A percentile compares a stretch with the other conserved stretches of the same genome.
These are phyloP conservation scores for Corylus avellana DNA, from an alignment of 306 rosid species.

Conservation along the genomic window DNA sequence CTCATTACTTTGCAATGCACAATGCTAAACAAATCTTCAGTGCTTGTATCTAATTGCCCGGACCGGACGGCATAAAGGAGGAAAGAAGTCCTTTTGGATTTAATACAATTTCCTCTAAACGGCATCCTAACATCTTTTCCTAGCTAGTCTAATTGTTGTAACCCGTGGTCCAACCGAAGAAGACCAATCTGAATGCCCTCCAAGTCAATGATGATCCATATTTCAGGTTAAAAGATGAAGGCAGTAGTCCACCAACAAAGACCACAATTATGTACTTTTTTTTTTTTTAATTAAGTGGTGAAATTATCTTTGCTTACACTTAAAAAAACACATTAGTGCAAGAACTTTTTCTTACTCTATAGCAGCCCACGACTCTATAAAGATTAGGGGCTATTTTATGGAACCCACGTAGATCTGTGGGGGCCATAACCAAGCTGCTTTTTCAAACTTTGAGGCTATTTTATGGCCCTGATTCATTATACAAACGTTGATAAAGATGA, in stretches of 20 bases:
- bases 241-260: conserved; percentile 36
- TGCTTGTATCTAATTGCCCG: conserved; percentile 12
- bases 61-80: not conserved
- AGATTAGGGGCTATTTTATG: conserved; percentile 27
- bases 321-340: not conserved
- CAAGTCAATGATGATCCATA: conserved; percentile 17
- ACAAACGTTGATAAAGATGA: conserved; percentile 34
- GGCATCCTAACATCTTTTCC: conserved; percentile 9
- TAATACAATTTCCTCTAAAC: not conserved
- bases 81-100: not conserved
- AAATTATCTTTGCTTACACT: conserved; percentile 25
- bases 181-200: conserved; percentile 24
- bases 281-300: conserved; percentile 29
- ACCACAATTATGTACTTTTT: conserved; percentile 36
- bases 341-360: conserved; percentile 13
- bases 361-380: conserved; percentile 22
- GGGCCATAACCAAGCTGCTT: conserved; percentile 39
- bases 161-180: conserved; percentile 43
- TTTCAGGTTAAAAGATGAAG: conserved; percentile 15
- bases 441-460: conserved; percentile 50
- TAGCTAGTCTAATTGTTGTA: conserved; percentile 19
- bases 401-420: conserved; percentile 49
- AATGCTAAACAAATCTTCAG: not conserved
- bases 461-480: conserved; percentile 19
- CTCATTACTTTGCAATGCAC: not conserved